Evolutionary conservation across 23 red algal genomes (phyloP).

Genomic region (Gracilaria caudata): DNA sequence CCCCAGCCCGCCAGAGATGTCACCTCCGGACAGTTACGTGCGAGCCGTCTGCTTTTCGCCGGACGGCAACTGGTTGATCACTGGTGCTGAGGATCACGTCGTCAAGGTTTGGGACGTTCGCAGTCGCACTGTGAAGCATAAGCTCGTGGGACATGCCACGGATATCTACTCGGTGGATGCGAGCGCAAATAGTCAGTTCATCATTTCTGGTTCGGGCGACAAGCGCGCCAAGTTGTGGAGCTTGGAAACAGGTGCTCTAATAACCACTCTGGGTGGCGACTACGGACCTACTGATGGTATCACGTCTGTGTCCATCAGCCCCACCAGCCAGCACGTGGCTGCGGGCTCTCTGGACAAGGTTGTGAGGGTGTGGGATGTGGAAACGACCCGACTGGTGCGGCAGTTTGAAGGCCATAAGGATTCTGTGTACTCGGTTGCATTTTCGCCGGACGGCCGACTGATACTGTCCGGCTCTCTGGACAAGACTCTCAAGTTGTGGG

Average conservation of each 20-base stretch:
- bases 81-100: slow-evolving; percentile 90
- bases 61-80: slow-evolving; percentile 87
- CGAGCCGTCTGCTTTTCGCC: slow-evolving; percentile 94
- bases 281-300: slow-evolving; percentile 83
- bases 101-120: slow-evolving; percentile 95
- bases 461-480: slow-evolving; percentile 90
- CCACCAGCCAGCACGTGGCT: slow-evolving; percentile 78
- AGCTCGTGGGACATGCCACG: slow-evolving; percentile 75
- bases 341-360: slow-evolving; percentile 92
- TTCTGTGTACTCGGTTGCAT: slow-evolving; percentile 96
- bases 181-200: slow-evolving; percentile 74
- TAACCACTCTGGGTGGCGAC: slow-evolving; percentile 73
- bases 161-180: slow-evolving; percentile 96
- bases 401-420: slow-evolving; percentile 85
- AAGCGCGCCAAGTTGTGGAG: slow-evolving; percentile 88
- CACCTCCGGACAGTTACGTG: slow-evolving; percentile 60
- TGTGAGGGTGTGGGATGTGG: slow-evolving; percentile 94
- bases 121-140: slow-evolving; percentile 71
- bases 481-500: slow-evolving; percentile 95
- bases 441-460: slow-evolving; percentile 84
- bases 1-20: slow-evolving; percentile 10
- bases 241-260: slow-evolving; percentile 76
- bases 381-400: slow-evolving; percentile 67
- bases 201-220: slow-evolving; percentile 88
- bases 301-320: slow-evolving; percentile 88